A percentile compares a stretch with the other conserved stretches of the same genome.
These are phyloP conservation scores for Naegleria fowleri DNA, from an alignment of 208 protist genomes.

Conservation along the genomic window DNA sequence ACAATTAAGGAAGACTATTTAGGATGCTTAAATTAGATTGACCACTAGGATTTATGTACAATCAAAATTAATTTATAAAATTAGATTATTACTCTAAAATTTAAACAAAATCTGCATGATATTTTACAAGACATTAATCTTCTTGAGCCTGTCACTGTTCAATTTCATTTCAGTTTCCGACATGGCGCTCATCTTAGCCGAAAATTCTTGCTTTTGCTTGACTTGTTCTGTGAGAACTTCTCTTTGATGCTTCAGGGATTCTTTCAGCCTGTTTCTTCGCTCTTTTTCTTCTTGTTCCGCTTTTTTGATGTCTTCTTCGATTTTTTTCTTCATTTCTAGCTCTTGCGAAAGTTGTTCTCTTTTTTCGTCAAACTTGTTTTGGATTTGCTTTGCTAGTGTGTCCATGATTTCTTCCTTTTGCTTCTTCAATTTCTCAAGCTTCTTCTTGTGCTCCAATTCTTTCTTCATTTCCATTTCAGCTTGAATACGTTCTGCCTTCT, in stretches of 20 bases:
- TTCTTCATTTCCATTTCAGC: not conserved
- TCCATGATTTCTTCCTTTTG: not conserved
- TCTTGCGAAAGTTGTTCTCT: not conserved
- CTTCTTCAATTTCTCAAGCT: not conserved
- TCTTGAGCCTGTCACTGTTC: not conserved
- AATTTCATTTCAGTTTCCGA: not conserved
- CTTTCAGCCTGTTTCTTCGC: not conserved
- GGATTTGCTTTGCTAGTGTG: not conserved
- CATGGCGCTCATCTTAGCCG: not conserved
- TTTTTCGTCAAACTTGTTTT: not conserved
- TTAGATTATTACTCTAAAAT: not conserved
- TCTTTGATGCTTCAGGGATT: not conserved
- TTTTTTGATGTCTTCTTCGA: not conserved
- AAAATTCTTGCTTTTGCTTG: not conserved
- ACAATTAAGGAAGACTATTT: conserved; percentile 54
- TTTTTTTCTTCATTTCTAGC: not conserved
- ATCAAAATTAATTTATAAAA: not conserved
- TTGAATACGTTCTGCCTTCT: conserved; percentile 10
- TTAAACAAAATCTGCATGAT: not conserved
- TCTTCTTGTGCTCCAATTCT: not conserved
- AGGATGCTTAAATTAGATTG: conserved; percentile 17
- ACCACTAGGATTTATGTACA: not conserved
- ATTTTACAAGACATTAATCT: not conserved
- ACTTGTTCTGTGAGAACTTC: not conserved
- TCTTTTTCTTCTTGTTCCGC: not conserved